Evolutionary conservation across 352 stramenopile species (phyloP).

Genomic region (Phytophthora pistaciae): DNA sequence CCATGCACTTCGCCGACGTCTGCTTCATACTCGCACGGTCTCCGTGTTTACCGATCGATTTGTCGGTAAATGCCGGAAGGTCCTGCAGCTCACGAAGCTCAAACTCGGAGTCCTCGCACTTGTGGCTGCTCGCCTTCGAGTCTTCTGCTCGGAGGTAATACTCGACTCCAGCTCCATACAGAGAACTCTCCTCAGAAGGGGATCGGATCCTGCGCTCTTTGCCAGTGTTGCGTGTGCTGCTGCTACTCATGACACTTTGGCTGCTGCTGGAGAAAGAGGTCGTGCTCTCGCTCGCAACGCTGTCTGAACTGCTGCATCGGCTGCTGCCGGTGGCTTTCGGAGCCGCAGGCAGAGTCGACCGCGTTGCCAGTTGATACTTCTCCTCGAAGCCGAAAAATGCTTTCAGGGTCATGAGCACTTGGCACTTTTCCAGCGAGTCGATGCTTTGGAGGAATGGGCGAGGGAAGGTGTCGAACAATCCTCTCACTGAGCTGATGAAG

Average conservation of each 20-base stretch:
- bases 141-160: constrained; percentile 31
- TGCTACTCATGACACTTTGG: constrained; percentile 19
- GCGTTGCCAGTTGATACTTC: constrained; percentile 27
- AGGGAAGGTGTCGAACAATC: constrained; percentile 64
- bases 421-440: constrained; percentile 49
- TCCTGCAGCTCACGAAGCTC: constrained; percentile 14
- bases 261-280: constrained; percentile 27
- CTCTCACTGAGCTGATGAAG: constrained; percentile 53
- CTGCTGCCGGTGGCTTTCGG: constrained; percentile 4
- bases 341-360: constrained; percentile 3
- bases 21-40: not conserved
- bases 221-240: constrained; percentile 1
- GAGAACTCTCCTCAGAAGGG: constrained; percentile 1
- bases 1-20: constrained; percentile 2
- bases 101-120: constrained; percentile 9
- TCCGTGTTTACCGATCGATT: not conserved
- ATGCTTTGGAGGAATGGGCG: constrained; percentile 54
- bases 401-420: constrained; percentile 51
- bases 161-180: constrained; percentile 12
- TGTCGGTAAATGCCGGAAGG: not conserved
- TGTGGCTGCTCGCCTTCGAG: constrained; percentile 1
- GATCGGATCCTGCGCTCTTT: not conserved
- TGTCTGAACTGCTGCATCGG: constrained; percentile 27
- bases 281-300: constrained; percentile 23
- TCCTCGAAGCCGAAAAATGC: constrained; percentile 55